Evolutionary conservation across 768 basidiomycete genomes (phyloP).

Genomic region (Artomyces pyxidatus): DNA sequence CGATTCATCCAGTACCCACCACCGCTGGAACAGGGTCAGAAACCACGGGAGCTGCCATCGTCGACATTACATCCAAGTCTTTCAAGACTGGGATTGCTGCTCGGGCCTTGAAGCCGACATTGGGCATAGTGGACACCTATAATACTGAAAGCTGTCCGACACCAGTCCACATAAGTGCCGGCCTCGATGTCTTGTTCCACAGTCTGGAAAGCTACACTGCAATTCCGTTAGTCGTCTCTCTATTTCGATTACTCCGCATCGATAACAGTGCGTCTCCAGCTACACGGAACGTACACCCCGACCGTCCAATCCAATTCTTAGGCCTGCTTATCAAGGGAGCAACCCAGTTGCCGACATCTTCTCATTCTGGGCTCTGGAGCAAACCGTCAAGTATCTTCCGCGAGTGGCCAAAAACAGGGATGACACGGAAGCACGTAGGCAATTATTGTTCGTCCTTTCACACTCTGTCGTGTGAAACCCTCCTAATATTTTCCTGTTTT

Average conservation of each 20-base stretch:
- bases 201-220: constrained; percentile 92
- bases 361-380: constrained; percentile 86
- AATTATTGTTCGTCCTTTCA: constrained; percentile 69
- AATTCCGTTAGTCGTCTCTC: constrained; percentile 56
- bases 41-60: constrained; percentile 91
- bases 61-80: constrained; percentile 83
- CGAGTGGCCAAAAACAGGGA: constrained; percentile 71
- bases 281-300: constrained; percentile 87
- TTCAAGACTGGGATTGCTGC: constrained; percentile 98
- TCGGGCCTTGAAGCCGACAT: constrained; percentile 81
- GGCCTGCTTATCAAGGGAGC: constrained; percentile 91
- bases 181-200: constrained; percentile 93
- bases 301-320: constrained; percentile 80
- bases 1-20: constrained; percentile 42
- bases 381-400: constrained; percentile 84
- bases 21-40: constrained; percentile 89
- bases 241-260: constrained; percentile 1
- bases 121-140: constrained; percentile 75
- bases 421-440: constrained; percentile 76
- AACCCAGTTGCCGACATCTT: constrained; percentile 96
- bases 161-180: constrained; percentile 91
- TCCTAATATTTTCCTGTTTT: not conserved
- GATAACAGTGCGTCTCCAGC: constrained; percentile 27
- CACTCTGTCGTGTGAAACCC: not conserved
- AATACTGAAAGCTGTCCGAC: constrained; percentile 90